Base-by-base conservation (phyloP, 2,329 filamentous ascomycete species). In the Cladosporium sp. region DNA sequence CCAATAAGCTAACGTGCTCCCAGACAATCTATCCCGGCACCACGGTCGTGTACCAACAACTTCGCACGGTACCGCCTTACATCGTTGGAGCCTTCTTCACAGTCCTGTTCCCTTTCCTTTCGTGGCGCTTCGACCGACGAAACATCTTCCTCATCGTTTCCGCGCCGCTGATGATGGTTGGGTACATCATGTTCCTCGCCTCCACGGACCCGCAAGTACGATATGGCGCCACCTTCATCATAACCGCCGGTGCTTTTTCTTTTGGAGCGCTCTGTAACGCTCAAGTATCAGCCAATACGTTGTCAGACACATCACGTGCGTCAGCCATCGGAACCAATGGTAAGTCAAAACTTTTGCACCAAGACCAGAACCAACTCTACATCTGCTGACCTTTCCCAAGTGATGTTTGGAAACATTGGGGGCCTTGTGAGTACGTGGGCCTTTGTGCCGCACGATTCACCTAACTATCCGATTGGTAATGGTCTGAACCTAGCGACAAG, bases 31-130 rank as follows among this genome's bases (percentile, higher is more conserved):
- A 89, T 66, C 84, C 84, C 0, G 42, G 25, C 19, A 36, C 30
- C 15, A 67, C 79, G 1, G 80, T 84, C 1, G 76, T 90, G 14
- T 80, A 79, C 1, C 84, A 89, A 68, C 88, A 90, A 71, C 81
- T 90, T 0, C 83, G 83, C 62, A 89, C 87, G 0, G 88, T 89
- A 0, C 88, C 88, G 0, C 87, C 87, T 0, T 90, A 90, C 66
- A 72, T 86, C 0, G 83, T 89, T 0, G 88, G 87, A 0, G 86
- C 80, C 0, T 84, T 89, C 69, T 88, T 88, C 71, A 86, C 83
- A 0, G 59, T 90, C 0, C 68, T 85, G 0, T 75, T 89, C 51
- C 85, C 86, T 0, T 82, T 82, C 58, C 69, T 87, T 4, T 84
- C 81, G 67, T 88, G 84, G 81, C 79, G 81, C 12, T 75, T 80